phyloP scores from a whole-genome alignment of 169 alveolate genomes.

The Theileria luwenshuni region DNA sequence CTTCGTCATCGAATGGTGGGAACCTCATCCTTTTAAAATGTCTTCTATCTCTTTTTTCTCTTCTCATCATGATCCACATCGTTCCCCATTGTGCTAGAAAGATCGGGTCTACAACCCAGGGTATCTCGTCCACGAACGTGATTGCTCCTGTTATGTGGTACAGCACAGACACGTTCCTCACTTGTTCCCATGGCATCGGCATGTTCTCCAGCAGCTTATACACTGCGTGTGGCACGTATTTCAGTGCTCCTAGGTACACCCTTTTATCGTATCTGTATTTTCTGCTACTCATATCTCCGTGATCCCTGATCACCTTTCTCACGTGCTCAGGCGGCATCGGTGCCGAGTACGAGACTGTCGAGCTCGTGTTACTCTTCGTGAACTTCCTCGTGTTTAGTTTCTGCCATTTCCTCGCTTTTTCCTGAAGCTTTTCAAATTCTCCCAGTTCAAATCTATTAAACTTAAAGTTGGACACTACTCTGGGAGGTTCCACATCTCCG shows the following conservation, averaged over 20 bases:
- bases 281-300: conserved; percentile 97
- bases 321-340: conserved; percentile 98
- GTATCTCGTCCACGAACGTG: conserved; percentile 98
- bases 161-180: conserved; percentile 92
- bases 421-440: conserved; percentile 69
- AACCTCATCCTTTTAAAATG: conserved; percentile 99
- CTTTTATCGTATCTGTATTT: conserved; percentile 97
- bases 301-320: conserved; percentile 96
- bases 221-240: conserved; percentile 99
- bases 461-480: not conserved
- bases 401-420: conserved; percentile 72
- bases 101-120: conserved; percentile 99
- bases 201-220: conserved; percentile 97
- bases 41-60: conserved; percentile 98
- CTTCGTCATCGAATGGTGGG: conserved; percentile 99
- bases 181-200: conserved; percentile 99
- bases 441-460: conserved; percentile 7
- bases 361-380: conserved; percentile 20
- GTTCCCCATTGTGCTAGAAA: conserved; percentile 99
- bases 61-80: conserved; percentile 99
- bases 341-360: conserved; percentile 60
- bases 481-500: not conserved
- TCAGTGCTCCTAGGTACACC: conserved; percentile 95
- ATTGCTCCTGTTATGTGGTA: conserved; percentile 99
- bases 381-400: conserved; percentile 65